These are phyloP conservation scores for Trametes polyzona DNA, from an alignment of 1,284 basidiomycete species.

Conservation along the genomic window DNA sequence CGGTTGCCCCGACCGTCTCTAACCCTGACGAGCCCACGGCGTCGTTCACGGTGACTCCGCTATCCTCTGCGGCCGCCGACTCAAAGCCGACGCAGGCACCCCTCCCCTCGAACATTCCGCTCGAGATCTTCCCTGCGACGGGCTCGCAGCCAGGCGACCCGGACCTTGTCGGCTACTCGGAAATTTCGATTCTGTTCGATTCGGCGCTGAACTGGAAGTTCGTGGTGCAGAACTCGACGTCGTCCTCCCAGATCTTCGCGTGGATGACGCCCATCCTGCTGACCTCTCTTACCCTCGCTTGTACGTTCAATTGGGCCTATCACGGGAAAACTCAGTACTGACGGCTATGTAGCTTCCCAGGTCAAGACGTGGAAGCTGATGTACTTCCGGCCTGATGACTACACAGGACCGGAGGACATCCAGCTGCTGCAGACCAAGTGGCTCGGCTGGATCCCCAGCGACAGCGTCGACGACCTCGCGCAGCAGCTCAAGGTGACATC, in stretches of 20 bases:
- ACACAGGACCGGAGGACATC: slow-evolving; percentile 49
- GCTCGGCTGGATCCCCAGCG: slow-evolving; percentile 59
- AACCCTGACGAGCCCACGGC: slow-evolving; percentile 60
- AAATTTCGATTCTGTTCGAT: slow-evolving; percentile 66
- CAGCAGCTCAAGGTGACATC: slow-evolving; percentile 55
- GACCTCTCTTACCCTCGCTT: slow-evolving; percentile 47
- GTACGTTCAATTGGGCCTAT: background rate
- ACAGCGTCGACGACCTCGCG: slow-evolving; percentile 53
- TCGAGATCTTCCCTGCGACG: slow-evolving; percentile 56
- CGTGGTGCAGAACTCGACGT: slow-evolving; percentile 51
- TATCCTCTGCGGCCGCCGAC: slow-evolving; percentile 30
- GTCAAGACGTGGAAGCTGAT: slow-evolving; percentile 65
- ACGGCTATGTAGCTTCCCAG: slow-evolving; percentile 34
- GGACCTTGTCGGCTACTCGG: slow-evolving; percentile 43
- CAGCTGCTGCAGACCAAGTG: slow-evolving; percentile 59
- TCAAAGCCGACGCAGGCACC: slow-evolving; percentile 41
- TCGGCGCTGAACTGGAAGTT: slow-evolving; percentile 62
- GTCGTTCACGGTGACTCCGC: slow-evolving; percentile 38
- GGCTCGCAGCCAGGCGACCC: slow-evolving; percentile 27
- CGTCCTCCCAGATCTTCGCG: slow-evolving; percentile 66
- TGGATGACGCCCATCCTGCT: slow-evolving; percentile 56
- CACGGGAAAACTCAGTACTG: background rate
- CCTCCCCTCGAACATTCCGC: slow-evolving; percentile 63
- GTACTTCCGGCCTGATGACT: slow-evolving; percentile 57
- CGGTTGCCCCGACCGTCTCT: slow-evolving; percentile 24